Evolutionary conservation across 352 stramenopile genomes (phyloP), one percentile per base, ranked within the genome.

Genomic region (Thalassiosira exigua): DNA sequence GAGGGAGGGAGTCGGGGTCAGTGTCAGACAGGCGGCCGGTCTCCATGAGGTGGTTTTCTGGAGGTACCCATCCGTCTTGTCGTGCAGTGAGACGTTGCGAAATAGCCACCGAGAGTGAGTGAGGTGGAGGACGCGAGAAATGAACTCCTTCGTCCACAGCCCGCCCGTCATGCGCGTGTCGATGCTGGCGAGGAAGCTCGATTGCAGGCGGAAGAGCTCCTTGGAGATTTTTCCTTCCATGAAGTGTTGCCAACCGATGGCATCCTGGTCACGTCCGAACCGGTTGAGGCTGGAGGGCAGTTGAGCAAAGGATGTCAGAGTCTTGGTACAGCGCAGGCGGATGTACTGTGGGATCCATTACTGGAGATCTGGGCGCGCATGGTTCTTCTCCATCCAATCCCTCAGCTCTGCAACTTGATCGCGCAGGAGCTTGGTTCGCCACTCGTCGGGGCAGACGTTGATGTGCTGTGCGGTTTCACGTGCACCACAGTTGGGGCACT

Each of bases 91-190:
- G 0, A 69, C 12, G 33, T 61, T 69, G 0, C 68, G 29, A 30
- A 44, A 69, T 0, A 69, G 24, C 68, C 68, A 76, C 46, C 69
- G 68, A 3, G 68, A 62, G 9, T 76, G 68, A 9, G 56, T 42
- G 1, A 69, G 52, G 4, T 60, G n/a, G 1, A 76, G 32, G 4
- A 76, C 12, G 26, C 48, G 42, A 19, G 11, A 36, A 3, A 69
- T 56, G 2, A 76, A 39, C 1, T 5, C 0, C 24, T 54, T 53
- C 0, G 48, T 11, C 68, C 68, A 76, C n/a, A 30, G 19, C 1
- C 12, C 54, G 3, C 3, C n/a, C 4, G 14, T 48, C 1, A 48
- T 4, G 36, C 26, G 29, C 17, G 14, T 2, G 3, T 21, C n/a
- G 36, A 14, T 14, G 36, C 7, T 14, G 36, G 36, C 7, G 36